phyloP scores from a whole-genome alignment of 2,329 filamentous ascomycete genomes.

The Cladosporium halotolerans region DNA sequence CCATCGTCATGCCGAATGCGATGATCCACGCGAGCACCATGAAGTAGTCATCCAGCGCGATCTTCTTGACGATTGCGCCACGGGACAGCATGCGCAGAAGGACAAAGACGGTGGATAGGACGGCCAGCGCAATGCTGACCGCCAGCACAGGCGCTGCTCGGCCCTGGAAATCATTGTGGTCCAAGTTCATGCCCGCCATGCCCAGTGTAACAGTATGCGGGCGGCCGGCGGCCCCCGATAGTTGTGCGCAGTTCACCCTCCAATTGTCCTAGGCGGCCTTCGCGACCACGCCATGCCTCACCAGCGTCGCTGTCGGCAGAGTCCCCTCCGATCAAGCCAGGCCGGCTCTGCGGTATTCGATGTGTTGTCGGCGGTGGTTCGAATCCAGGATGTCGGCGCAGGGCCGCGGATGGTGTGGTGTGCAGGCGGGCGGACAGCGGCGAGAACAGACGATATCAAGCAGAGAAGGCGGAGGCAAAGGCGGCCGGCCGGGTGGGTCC shows the following conservation, averaged over 20 bases:
- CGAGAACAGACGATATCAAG: constrained; percentile 5
- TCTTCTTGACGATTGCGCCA: constrained; percentile 62
- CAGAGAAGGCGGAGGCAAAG: constrained; percentile 4
- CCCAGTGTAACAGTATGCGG: background rate
- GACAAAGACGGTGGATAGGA: constrained; percentile 68
- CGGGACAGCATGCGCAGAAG: constrained; percentile 67
- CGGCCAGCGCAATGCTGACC: constrained; percentile 63
- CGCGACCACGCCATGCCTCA: constrained; percentile 8
- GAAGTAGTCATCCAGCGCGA: constrained; percentile 72
- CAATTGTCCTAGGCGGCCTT: constrained; percentile 8
- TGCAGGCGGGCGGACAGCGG: background rate
- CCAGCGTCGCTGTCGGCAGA: background rate
- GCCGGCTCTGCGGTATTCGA: too few relatives aligned
- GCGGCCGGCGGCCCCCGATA: background rate
- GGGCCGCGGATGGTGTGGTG: background rate
- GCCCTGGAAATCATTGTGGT: constrained; percentile 26
- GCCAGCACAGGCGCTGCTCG: constrained; percentile 52
- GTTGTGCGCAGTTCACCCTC: constrained; percentile 7
- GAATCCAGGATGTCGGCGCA: background rate
- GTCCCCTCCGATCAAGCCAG: too few relatives aligned
- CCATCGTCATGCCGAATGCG: constrained; percentile 60
- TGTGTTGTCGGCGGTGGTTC: background rate
- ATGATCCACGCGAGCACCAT: constrained; percentile 75
- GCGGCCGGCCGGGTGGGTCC: background rate
- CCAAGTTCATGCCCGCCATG: constrained; percentile 16